These are phyloP conservation scores for Wickerhamiella kurtzmanii DNA, from an alignment of 805 yeast species.

Conservation along the genomic window DNA sequence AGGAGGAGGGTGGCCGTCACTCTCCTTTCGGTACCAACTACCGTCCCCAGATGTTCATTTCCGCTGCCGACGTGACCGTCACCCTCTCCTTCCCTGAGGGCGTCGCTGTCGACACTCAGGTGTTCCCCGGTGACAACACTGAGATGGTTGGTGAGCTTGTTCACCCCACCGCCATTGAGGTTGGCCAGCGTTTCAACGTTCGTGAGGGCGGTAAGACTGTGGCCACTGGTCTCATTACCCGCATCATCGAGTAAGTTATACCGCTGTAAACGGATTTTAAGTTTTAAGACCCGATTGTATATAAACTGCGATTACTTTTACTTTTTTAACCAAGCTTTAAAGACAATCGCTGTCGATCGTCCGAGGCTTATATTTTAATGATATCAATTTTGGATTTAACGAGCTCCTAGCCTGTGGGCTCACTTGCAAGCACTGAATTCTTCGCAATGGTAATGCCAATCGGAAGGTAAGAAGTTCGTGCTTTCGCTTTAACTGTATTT, in stretches of 20 bases:
- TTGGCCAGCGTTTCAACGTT: slow-evolving; percentile 95
- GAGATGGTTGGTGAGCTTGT: slow-evolving; percentile 88
- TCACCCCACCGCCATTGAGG: slow-evolving; percentile 86
- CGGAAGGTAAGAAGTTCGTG: too few species aligned
- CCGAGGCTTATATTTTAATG: not conserved
- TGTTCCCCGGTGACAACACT: slow-evolving; percentile 95
- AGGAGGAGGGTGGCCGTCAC: slow-evolving; percentile 99
- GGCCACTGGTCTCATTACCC: slow-evolving; percentile 95
- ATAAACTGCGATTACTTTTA: not conserved
- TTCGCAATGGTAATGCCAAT: too few species aligned
- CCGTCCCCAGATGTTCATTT: slow-evolving; percentile 94
- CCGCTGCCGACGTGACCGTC: slow-evolving; percentile 93
- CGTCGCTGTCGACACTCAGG: slow-evolving; percentile 77
- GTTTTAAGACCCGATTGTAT: not conserved
- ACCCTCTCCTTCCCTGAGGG: slow-evolving; percentile 76
- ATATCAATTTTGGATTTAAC: too few species aligned
- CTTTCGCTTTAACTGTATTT: too few species aligned
- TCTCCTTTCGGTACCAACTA: slow-evolving; percentile 93
- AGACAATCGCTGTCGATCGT: not conserved
- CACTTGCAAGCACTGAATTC: too few species aligned
- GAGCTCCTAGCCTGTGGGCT: too few species aligned
- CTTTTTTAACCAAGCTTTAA: not conserved
- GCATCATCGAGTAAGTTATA: slow-evolving; percentile 52
- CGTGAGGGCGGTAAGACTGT: slow-evolving; percentile 99
- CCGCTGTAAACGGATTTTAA: slow-evolving; percentile 16